phyloP scores from a whole-genome alignment of 225 moss, liverwort and hornwort species.

The Polytrichum formosum region DNA sequence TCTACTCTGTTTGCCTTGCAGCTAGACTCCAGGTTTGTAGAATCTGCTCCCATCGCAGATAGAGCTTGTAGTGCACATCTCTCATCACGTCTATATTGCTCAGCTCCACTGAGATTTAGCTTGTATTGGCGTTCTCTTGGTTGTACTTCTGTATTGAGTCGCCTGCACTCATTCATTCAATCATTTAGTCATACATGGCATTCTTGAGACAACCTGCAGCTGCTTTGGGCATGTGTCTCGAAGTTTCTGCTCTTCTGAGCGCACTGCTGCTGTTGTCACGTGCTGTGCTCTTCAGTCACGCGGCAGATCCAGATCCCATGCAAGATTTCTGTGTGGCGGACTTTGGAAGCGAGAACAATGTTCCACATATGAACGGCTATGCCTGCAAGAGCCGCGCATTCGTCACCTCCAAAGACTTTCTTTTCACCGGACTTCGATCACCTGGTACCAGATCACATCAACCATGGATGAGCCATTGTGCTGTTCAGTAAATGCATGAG shows the following conservation, averaged over 20 bases:
- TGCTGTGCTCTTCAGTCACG: conserved; percentile 1
- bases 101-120: not conserved
- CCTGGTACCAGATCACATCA: conserved; percentile 12
- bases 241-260: not conserved
- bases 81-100: too few species aligned
- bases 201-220: not conserved
- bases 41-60: not conserved
- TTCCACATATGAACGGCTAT: conserved; percentile 27
- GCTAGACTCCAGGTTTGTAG: too few species aligned
- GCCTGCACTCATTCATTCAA: not conserved
- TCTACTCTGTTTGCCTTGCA: not conserved
- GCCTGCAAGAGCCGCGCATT: conserved; percentile 27
- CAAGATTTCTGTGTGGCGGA: conserved; percentile 48
- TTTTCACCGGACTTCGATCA: conserved; percentile 30
- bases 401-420: conserved; percentile 34
- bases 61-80: not conserved
- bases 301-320: conserved; percentile 44
- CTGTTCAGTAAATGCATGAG: not conserved
- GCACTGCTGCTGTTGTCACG: not conserved
- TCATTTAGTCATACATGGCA: not conserved
- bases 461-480: not conserved
- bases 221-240: not conserved
- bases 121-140: not conserved
- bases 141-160: not conserved
- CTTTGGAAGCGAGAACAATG: not conserved